Conservation (phyloP, 345 rosid species). For the Aquilaria sinensis region DNA sequence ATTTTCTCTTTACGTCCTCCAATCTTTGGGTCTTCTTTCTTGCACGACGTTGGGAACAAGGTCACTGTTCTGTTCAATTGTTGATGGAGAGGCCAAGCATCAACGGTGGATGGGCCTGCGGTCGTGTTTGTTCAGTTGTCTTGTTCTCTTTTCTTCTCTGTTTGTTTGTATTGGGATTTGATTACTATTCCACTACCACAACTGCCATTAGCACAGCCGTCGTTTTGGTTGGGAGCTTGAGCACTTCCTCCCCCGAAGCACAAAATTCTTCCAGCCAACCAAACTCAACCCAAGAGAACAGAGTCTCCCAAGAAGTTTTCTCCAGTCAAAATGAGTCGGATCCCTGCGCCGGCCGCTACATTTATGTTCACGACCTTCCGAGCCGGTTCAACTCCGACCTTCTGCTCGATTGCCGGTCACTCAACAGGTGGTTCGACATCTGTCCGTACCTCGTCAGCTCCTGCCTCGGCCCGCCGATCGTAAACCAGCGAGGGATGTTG, state of each 20-base stretch:
- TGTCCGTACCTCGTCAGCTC: slow-evolving; percentile 33
- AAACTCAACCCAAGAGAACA: not conserved
- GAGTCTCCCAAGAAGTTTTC: not conserved
- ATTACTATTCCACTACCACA: slow-evolving; percentile 7
- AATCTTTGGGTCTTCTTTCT: not conserved
- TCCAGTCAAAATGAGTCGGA: slow-evolving; percentile 2
- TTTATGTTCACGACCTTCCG: slow-evolving; percentile 45
- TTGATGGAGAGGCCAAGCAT: slow-evolving; percentile 19
- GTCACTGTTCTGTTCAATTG: not conserved
- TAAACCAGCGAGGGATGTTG: slow-evolving; percentile 12
- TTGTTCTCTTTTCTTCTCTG: slow-evolving; percentile 19
- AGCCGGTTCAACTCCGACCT: slow-evolving; percentile 40
- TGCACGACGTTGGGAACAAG: not conserved
- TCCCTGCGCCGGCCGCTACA: slow-evolving; percentile 33
- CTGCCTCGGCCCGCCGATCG: slow-evolving; percentile 38
- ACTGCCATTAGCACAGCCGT: not conserved
- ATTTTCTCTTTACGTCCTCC: not conserved
- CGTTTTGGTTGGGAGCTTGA: not conserved
- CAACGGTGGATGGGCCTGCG: slow-evolving; percentile 10
- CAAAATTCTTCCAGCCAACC: slow-evolving; percentile 2
- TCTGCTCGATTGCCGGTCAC: slow-evolving; percentile 27
- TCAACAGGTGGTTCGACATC: slow-evolving; percentile 41
- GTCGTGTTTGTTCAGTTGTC: slow-evolving; percentile 18
- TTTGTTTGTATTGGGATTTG: slow-evolving; percentile 19
- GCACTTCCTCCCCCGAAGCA: not conserved